These are phyloP conservation scores for Amaranthus tricolor DNA, from an alignment of 179 eudicot species.

Conservation along the genomic window DNA sequence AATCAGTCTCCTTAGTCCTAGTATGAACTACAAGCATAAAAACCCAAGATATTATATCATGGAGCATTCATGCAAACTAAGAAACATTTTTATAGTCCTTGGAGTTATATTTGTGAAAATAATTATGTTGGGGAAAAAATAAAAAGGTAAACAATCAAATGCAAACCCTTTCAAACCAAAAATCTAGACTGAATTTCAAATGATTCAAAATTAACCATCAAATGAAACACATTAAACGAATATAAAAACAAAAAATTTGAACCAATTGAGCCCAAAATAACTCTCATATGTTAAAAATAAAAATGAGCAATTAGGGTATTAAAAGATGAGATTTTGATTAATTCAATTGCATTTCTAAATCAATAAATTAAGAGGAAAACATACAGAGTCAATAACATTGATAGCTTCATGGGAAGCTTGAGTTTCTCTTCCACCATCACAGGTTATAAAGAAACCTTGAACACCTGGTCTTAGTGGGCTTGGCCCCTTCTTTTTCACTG, in stretches of 20 bases:
- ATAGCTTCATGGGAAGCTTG: slow-evolving; percentile 90
- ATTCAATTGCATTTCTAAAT: background rate
- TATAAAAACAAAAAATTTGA: background rate
- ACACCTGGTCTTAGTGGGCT: slow-evolving; percentile 78
- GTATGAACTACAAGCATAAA: no score
- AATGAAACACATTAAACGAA: background rate
- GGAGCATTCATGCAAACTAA: no score
- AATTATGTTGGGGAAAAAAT: no score
- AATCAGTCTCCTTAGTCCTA: no score
- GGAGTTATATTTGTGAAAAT: no score
- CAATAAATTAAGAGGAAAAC: slow-evolving; percentile 11
- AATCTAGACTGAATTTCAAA: no score
- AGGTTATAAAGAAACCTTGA: slow-evolving; percentile 86
- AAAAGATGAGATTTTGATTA: background rate
- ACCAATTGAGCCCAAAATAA: background rate
- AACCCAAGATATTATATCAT: no score
- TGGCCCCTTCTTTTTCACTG: slow-evolving; percentile 69
- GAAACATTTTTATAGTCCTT: no score
- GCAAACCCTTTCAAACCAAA: no score
- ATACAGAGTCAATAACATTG: slow-evolving; percentile 78
- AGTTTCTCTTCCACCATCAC: slow-evolving; percentile 92
- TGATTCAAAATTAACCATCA: background rate
- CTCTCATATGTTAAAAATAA: background rate
- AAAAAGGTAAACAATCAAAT: no score
- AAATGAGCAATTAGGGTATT: background rate